Base-by-base conservation (phyloP, 2,329 filamentous ascomycete species). In the Xylariales sp. region DNA sequence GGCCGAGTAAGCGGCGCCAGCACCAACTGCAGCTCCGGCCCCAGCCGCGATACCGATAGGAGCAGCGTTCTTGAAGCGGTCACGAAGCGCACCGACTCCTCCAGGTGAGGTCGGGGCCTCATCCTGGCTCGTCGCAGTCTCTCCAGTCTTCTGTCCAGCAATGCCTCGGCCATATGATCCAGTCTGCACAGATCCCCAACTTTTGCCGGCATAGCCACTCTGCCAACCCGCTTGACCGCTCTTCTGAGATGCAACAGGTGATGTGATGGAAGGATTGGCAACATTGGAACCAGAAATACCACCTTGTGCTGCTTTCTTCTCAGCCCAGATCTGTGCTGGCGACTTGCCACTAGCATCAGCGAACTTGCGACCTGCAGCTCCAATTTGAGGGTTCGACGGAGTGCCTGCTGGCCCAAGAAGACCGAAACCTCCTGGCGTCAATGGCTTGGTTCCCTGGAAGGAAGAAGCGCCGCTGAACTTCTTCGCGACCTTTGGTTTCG, bases 291-390 rank as follows among this genome's bases (percentile, higher is more conserved):
- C 69, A 32, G 77, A 82, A 39, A 74, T 69, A 33, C 77, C 82
- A 38, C 83, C 76, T 61, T 93, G 82, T 46, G 82, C 83, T 27
- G 87, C 91, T 71, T 97, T 97, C 71, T 90, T 95, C 71, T 98
- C 93, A 0, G 91, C 91, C 93, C 93, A 98, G 25, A 95, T 69
- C 63, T 98, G 93, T 21, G 93, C 90, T 5, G 93, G 93, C 4
- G 93, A 97, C 72, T 97, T 98, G 47, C 93, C 93, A 48, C 86
- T 90, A 62, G 94, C 74, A 51, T 96, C 90, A 12, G 93, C 93
- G 69, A 97, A 98, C 1, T 89, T 95, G 56, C 88, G 83, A 66
- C 88, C 94, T 27, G 90, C 89, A 50, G 80, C 76, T 19, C 88
- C 89, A 19, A 95, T 74, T 28, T 41, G 41, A 10, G 37, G 29